Conservation (phyloP, 306 rosid species). For the Ochetophila trinervis region DNA sequence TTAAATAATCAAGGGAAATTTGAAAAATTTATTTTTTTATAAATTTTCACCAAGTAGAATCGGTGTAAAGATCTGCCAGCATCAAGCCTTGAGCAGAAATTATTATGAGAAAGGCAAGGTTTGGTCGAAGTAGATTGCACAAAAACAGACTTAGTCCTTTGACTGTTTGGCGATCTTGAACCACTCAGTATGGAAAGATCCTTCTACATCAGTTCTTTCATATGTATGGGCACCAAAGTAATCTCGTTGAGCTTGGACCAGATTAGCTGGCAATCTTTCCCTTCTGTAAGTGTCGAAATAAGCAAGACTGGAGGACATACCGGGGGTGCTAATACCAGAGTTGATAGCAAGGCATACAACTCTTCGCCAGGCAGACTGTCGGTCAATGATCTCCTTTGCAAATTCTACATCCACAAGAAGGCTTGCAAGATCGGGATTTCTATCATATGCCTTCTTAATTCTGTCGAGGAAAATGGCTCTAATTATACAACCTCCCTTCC, state of each 20-base stretch:
- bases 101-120: slow-evolving; percentile 43
- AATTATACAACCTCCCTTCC: slow-evolving; percentile 97
- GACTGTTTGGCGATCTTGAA: slow-evolving; percentile 79
- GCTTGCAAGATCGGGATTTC: slow-evolving; percentile 71
- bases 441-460: slow-evolving; percentile 82
- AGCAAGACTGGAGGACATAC: slow-evolving; percentile 95
- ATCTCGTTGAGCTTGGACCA: slow-evolving; percentile 95
- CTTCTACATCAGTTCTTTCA: slow-evolving; percentile 65
- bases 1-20: slow-evolving; percentile 22
- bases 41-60: slow-evolving; percentile 33
- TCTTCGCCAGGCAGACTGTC: slow-evolving; percentile 86
- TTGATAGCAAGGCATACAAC: slow-evolving; percentile 85
- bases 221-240: slow-evolving; percentile 94
- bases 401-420: slow-evolving; percentile 96
- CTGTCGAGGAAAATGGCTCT: slow-evolving; percentile 80
- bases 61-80: slow-evolving; percentile 42
- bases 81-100: slow-evolving; percentile 43
- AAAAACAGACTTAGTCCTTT: slow-evolving; percentile 34
- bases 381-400: slow-evolving; percentile 78
- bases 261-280: slow-evolving; percentile 75
- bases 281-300: slow-evolving; percentile 79
- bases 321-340: slow-evolving; percentile 84
- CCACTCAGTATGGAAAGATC: slow-evolving; percentile 95
- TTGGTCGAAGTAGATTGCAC: slow-evolving; percentile 8
- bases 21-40: slow-evolving; percentile 8